These are phyloP conservation scores for Carex scoparia DNA, from an alignment of 176 grass and related monocot species.

Conservation along the genomic window DNA sequence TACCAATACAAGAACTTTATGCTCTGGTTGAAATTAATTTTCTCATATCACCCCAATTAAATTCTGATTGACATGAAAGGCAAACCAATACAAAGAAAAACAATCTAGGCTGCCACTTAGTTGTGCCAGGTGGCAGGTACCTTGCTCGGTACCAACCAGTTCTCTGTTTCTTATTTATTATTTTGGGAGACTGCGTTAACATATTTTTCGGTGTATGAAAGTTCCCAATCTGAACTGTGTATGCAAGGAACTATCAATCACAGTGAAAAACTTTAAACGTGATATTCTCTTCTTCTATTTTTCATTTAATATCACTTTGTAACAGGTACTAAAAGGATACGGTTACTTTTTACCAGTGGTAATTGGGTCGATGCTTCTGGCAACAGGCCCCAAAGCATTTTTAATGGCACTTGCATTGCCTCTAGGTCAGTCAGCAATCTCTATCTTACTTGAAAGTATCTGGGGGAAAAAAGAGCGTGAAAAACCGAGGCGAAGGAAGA, in stretches of 20 bases:
- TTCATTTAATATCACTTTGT: neutral
- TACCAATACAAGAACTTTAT: neutral
- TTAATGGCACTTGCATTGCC: conserved; percentile 76
- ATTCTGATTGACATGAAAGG: neutral
- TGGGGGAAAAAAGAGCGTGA: conserved; percentile 35
- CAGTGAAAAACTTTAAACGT: neutral
- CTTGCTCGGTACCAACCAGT: neutral
- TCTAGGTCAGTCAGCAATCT: conserved; percentile 61
- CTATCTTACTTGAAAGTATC: conserved; percentile 37
- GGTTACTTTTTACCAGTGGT: conserved; percentile 60
- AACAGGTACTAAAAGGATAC: conserved; percentile 47
- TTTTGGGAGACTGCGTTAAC: neutral
- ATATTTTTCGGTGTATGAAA: neutral
- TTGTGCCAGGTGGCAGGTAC: neutral
- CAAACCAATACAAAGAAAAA: neutral
- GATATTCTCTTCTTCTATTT: neutral
- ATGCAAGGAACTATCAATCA: neutral
- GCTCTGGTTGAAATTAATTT: neutral
- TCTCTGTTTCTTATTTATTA: neutral
- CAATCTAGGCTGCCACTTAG: neutral
- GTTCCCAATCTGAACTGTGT: neutral
- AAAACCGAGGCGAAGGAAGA: conserved; percentile 9
- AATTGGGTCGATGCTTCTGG: conserved; percentile 49
- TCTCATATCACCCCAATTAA: neutral
- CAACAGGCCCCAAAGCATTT: conserved; percentile 63